Conservation (phyloP, 2,329 filamentous ascomycete genomes). For the Daldinia sp. region DNA sequence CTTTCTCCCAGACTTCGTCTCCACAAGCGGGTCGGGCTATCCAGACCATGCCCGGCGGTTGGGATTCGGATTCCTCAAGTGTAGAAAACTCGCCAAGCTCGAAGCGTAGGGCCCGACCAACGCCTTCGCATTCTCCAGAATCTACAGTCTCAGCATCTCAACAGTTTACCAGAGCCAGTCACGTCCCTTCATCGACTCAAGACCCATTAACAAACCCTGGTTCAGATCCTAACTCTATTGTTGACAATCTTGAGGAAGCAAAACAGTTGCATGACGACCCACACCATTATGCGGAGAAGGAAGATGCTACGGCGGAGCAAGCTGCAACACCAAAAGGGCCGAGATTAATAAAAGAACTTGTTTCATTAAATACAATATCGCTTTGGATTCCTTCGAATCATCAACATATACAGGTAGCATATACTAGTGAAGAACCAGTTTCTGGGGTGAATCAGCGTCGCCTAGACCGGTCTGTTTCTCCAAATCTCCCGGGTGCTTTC, state of each 20-base stretch:
- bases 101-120: conserved; percentile 14
- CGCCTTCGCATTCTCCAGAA: conserved; percentile 5
- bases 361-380: conserved; percentile 60
- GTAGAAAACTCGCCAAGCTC: conserved; percentile 33
- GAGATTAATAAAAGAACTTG: conserved; percentile 63
- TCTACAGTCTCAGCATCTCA: background rate
- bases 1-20: conserved; percentile 61
- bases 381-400: conserved; percentile 63
- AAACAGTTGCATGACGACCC: conserved; percentile 26
- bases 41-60: conserved; percentile 60
- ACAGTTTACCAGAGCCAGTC: background rate
- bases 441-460: conserved; percentile 7
- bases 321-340: conserved; percentile 60
- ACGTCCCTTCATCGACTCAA: background rate
- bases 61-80: conserved; percentile 53
- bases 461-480: conserved; percentile 49
- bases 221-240: conserved; percentile 4
- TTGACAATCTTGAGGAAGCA: conserved; percentile 41
- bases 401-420: conserved; percentile 52
- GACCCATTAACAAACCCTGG: background rate
- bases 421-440: conserved; percentile 28
- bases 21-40: conserved; percentile 34
- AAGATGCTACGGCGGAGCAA: conserved; percentile 48
- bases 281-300: conserved; percentile 30
- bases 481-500: conserved; percentile 68